Percentiles rank a stretch among this genome's conserved stretches.
These are phyloP conservation scores for Populus hybrid DNA, from an alignment of 441 rosid genomes.

Conservation along the genomic window DNA sequence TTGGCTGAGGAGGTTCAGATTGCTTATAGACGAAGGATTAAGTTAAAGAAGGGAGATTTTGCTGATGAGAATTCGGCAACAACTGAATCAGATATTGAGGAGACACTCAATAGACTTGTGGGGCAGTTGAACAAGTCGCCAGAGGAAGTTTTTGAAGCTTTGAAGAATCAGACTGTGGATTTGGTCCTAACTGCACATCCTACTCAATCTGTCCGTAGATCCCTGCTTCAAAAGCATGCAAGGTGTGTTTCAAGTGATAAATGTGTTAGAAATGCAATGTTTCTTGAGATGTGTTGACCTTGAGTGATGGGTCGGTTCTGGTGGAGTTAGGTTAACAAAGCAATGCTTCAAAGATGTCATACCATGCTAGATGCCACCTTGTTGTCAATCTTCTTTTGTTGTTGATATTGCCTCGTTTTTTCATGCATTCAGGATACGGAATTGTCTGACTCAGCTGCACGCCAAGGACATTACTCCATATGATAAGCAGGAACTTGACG, in stretches of 20 bases:
- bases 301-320: background rate
- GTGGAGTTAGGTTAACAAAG: background rate
- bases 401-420: background rate
- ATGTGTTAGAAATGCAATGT: background rate
- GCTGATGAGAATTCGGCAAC: slow-evolving; percentile 81
- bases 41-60: slow-evolving; percentile 83
- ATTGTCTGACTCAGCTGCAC: slow-evolving; percentile 74
- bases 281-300: background rate
- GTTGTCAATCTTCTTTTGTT: background rate
- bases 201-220: slow-evolving; percentile 93
- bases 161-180: slow-evolving; percentile 96
- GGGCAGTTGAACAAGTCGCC: slow-evolving; percentile 80
- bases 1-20: slow-evolving; percentile 97
- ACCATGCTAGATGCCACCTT: background rate
- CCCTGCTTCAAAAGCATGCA: slow-evolving; percentile 92
- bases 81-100: slow-evolving; percentile 93
- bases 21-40: slow-evolving; percentile 73
- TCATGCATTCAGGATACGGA: slow-evolving; percentile 50
- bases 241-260: slow-evolving; percentile 40
- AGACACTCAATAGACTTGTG: slow-evolving; percentile 87
- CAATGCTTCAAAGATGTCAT: background rate
- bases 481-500: slow-evolving; percentile 94
- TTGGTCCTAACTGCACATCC: slow-evolving; percentile 98
- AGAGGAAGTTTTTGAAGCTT: slow-evolving; percentile 82
- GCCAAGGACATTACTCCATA: slow-evolving; percentile 95